phyloP scores from a whole-genome alignment of 352 stramenopile species.

The Phytopythium kandeliae region DNA sequence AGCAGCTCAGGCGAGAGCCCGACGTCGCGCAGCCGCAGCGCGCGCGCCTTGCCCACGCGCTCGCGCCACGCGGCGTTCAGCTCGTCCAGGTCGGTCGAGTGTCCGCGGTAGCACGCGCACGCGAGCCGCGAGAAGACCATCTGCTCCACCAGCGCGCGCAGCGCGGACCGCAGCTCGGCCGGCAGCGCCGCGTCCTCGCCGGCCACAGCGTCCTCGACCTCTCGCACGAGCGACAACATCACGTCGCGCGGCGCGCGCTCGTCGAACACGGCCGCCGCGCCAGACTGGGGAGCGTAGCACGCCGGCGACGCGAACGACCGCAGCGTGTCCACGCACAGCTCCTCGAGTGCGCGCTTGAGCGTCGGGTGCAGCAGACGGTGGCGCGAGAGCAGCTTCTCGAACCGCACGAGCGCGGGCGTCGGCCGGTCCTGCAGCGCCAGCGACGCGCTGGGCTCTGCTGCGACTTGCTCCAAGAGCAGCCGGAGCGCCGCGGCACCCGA shows the following conservation, averaged over 20 bases:
- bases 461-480: slow-evolving; percentile 36
- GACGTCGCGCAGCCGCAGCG: slow-evolving; percentile 44
- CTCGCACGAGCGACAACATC: slow-evolving; percentile 62
- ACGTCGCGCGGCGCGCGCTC: slow-evolving; percentile 49
- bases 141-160: slow-evolving; percentile 60
- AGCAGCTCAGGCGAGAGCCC: slow-evolving; percentile 40
- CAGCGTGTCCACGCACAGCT: slow-evolving; percentile 62
- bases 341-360: slow-evolving; percentile 61
- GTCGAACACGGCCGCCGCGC: slow-evolving; percentile 33
- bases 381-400: slow-evolving; percentile 63
- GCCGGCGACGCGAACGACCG: slow-evolving; percentile 28
- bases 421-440: slow-evolving; percentile 31
- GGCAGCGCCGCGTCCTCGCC: slow-evolving; percentile 23
- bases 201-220: slow-evolving; percentile 51
- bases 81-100: slow-evolving; percentile 56
- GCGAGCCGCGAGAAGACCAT: slow-evolving; percentile 72
- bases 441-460: slow-evolving; percentile 3
- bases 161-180: slow-evolving; percentile 13
- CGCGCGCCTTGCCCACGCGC: slow-evolving; percentile 33
- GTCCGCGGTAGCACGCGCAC: slow-evolving; percentile 51
- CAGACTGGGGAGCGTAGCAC: slow-evolving; percentile 8
- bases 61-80: slow-evolving; percentile 62
- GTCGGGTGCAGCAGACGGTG: slow-evolving; percentile 51
- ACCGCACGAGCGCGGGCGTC: slow-evolving; percentile 39
- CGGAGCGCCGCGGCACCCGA: slow-evolving; percentile 11